These are phyloP conservation scores for Sclerotinia sclerotiorum DNA, from an alignment of 2,329 filamentous ascomycete genomes.

Conservation along the genomic window DNA sequence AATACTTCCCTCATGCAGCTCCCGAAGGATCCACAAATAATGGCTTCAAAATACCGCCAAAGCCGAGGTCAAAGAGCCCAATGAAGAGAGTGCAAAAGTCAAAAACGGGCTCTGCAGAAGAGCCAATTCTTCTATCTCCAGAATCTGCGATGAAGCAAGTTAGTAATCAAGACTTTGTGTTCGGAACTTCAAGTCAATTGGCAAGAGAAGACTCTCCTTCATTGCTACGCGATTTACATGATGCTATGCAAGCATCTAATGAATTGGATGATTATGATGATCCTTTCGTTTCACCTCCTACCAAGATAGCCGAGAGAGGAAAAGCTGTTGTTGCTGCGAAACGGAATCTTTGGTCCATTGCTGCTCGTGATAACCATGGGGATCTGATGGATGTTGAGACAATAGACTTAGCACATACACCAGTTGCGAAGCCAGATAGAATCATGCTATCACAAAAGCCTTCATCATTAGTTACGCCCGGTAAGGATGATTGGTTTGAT, in stretches of 20 bases:
- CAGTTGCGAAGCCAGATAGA: conserved; percentile 25
- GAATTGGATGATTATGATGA: conserved; percentile 41
- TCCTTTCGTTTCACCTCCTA: conserved; percentile 40
- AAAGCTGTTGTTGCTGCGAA: conserved; percentile 26
- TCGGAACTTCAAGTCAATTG: conserved; percentile 84
- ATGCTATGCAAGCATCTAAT: conserved; percentile 61
- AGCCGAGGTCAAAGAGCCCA: conserved; percentile 33
- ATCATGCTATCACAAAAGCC: conserved; percentile 2
- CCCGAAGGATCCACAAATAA: conserved; percentile 22
- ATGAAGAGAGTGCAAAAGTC: conserved; percentile 39
- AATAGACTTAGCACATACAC: conserved; percentile 54
- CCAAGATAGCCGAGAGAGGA: conserved; percentile 16
- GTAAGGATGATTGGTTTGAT: conserved; percentile 34
- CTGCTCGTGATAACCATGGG: conserved; percentile 65
- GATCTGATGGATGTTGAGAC: conserved; percentile 57
- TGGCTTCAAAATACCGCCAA: conserved; percentile 33
- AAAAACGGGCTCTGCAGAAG: conserved; percentile 42
- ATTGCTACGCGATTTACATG: conserved; percentile 60
- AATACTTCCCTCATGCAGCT: conserved; percentile 45
- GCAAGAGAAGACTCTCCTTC: conserved; percentile 70
- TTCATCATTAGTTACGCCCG: background rate
- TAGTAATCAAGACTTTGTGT: conserved; percentile 72
- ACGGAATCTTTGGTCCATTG: conserved; percentile 66
- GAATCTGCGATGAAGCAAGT: conserved; percentile 65
- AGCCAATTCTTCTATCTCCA: conserved; percentile 64